Evolutionary conservation across 2,329 filamentous ascomycete species (phyloP).

Genomic region (Clathrospora elynae): DNA sequence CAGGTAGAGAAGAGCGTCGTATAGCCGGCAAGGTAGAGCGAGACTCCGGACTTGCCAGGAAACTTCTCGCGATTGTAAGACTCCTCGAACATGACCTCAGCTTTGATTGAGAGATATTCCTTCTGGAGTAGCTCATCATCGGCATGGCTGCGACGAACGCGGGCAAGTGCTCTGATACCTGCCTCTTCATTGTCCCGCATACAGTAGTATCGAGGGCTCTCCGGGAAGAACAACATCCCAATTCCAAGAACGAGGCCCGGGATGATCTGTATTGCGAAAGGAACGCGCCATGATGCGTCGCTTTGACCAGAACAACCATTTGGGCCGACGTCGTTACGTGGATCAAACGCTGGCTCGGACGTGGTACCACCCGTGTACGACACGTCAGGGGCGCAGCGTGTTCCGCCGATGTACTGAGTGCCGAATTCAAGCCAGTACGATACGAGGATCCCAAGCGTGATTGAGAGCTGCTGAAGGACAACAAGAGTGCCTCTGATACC

Average conservation of each 20-base stretch:
- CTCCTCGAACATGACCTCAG: slow-evolving; percentile 63
- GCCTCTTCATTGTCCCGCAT: slow-evolving; percentile 50
- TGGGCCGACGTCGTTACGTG: slow-evolving; percentile 22
- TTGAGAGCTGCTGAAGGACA: slow-evolving; percentile 27
- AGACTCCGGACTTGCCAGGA: slow-evolving; percentile 48
- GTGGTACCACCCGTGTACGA: slow-evolving; percentile 54
- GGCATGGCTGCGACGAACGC: slow-evolving; percentile 51
- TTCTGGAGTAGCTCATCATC: slow-evolving; percentile 63
- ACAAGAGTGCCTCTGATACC: slow-evolving; percentile 29
- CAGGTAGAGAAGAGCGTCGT: slow-evolving; percentile 55
- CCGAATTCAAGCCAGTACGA: slow-evolving; percentile 30
- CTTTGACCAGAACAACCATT: slow-evolving; percentile 45
- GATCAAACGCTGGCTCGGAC: slow-evolving; percentile 48
- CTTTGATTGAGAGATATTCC: slow-evolving; percentile 61
- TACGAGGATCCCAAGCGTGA: slow-evolving; percentile 28
- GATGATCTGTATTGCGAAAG: slow-evolving; percentile 76
- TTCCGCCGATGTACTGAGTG: slow-evolving; percentile 28
- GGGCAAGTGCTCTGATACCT: slow-evolving; percentile 54
- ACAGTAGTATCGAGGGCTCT: slow-evolving; percentile 36
- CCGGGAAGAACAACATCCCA: slow-evolving; percentile 56
- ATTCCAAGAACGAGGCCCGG: slow-evolving; percentile 75
- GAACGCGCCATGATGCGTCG: slow-evolving; percentile 62
- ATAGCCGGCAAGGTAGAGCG: slow-evolving; percentile 62
- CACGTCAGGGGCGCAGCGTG: slow-evolving; percentile 55
- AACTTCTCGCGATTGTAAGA: slow-evolving; percentile 41